Base-by-base conservation (phyloP, 2,329 filamentous ascomycete species). In the Penicillium sp. region DNA sequence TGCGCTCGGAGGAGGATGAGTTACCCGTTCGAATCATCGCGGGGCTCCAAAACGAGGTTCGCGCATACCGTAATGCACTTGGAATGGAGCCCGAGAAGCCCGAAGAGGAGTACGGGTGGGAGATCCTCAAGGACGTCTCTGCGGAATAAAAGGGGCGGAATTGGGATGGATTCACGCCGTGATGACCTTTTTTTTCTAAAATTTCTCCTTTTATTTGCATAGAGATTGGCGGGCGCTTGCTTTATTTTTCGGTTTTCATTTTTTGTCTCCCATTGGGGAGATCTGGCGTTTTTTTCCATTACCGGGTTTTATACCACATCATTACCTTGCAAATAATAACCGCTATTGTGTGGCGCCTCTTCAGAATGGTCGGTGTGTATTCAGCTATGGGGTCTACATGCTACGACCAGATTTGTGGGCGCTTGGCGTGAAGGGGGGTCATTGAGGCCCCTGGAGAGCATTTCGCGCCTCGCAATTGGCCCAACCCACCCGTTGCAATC, bases 81-180 rank as follows among this genome's bases (percentile, higher is more conserved):
- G 78, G 78, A 3, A 76, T 80, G 75, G 78, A 80, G 57, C 65
- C 74, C 1, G 78, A 81, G 66, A 77, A 75, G 57, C 73, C 73
- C 1, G 78, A 81, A 57, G 77, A 80, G 27, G 79, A 81, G 65
- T 79, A 73, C 55, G 79, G 79, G 26, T 81, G 75, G 74, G 76
- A 78, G 58, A 75, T 80, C 46, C 66, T 81, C 45, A 79, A 79
- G 65, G 73, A 79, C 60, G 62, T 73, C 27, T 71, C 73, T 56
- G 50, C 61, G 43, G 72, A 75, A 46, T 75, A 60, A 68, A 58
- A 64, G 48, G 35, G 43, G 26, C 22, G 37, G 26, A 47, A 44
- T 22, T 19, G 35, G 14, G 19, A 44, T 54, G 22, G 37, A 56
- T 35, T 63, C 41, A 63, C 31, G 62, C 48, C 55, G 53, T 60